Conservation (phyloP, 225 moss, liverwort and hornwort genomes). For the Ulota crispa region DNA sequence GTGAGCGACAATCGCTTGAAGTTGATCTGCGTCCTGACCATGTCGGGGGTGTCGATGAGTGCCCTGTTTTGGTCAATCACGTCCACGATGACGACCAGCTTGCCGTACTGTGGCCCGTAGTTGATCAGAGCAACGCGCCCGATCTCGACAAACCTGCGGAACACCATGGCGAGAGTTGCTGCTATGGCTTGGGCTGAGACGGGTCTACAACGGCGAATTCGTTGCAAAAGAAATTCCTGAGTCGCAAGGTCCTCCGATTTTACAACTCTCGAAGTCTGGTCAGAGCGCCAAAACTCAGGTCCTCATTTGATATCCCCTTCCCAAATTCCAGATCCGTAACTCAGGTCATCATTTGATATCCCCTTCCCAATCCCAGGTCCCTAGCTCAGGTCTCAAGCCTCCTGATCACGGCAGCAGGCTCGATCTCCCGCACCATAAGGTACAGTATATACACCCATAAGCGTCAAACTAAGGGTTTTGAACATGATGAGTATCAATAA, state of each 20-base stretch:
- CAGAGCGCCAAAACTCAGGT: slow-evolving; percentile 20
- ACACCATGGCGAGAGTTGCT: slow-evolving; percentile 55
- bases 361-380: not conserved
- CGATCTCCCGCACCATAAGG: no score
- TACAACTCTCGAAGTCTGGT: not conserved
- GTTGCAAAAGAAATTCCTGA: not conserved
- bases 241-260: not conserved
- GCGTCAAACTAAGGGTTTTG: no score
- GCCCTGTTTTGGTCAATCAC: slow-evolving; percentile 88
- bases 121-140: slow-evolving; percentile 87
- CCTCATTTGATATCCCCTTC: not conserved
- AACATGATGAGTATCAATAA: no score
- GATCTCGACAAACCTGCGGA: slow-evolving; percentile 86
- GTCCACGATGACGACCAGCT: slow-evolving; percentile 85
- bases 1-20: slow-evolving; percentile 86
- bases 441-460: no score
- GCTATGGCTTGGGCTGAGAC: not conserved
- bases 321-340: not conserved
- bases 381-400: no score
- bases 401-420: no score
- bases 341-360: not conserved
- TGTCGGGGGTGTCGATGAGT: slow-evolving; percentile 70
- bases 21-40: slow-evolving; percentile 77
- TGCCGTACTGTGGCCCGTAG: slow-evolving; percentile 77
- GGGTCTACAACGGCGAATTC: slow-evolving; percentile 1